Base-by-base conservation (phyloP, 345 rosid genomes). In the Acer yangbiense region DNA sequence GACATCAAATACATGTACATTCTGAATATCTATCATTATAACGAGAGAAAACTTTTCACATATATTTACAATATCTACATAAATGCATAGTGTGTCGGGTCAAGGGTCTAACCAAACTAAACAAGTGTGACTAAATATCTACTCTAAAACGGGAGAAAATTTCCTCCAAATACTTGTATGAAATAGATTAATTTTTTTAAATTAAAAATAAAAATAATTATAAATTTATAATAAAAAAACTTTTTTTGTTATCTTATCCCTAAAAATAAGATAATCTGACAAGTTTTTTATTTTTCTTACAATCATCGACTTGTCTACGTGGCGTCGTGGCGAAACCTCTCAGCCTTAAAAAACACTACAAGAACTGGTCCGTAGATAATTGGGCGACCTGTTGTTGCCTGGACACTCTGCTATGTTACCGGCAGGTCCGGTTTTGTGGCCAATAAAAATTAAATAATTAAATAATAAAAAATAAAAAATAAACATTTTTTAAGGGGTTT, bases 281-380 rank as follows among this genome's bases (percentile, higher is more conserved):
- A 66, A 76, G 77, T 76, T 74, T 78, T 60, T 57, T n/a, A 17
- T 18, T 57, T 60, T 8, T 9, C 79, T 77, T 77, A 76, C 60
- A 55, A 63, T 52, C 65, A 62, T 77, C 20, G 67, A 43, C 0
- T 43, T 14, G 41, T 77, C 88, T 90, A 88, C 88, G 92, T 92
- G 90, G 84, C 88, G 48, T 87, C 88, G 92, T 92, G 90, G 84
- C 88, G 48, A 65, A 63, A 20, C 84, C 78, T 74, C 68, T 27
- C 65, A 10, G 23, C 62, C 76, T 32, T 39, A 3, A 60, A 20
- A 21, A 9, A 60, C 64, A 60, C 27, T 20, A 69, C 77, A 77
- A 81, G 81, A 83, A 79, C 83, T 72, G 85, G 80, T 86, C 75
- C 81, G 63, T 73, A 67, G 78, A 76, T 76, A 80, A 72, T 78